These are phyloP conservation scores for Chalciporus sp. DNA, from an alignment of 1,284 basidiomycete genomes.

Conservation along the genomic window DNA sequence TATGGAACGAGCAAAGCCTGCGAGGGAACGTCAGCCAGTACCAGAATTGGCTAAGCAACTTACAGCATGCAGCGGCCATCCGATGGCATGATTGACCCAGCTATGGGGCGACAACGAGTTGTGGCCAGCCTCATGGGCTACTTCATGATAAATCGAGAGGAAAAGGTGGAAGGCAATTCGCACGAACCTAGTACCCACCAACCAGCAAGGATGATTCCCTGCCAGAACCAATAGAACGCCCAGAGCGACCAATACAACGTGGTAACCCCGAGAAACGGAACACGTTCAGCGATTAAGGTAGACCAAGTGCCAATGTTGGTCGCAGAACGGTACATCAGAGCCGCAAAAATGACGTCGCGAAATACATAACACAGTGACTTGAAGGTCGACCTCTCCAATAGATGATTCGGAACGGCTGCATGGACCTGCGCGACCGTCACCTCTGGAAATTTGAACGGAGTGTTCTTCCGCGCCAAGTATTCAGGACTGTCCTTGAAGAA, in stretches of 20 bases:
- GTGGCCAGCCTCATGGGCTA: neutral
- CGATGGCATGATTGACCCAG: neutral
- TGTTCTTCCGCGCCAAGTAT: slow-evolving; percentile 43
- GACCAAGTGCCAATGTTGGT: slow-evolving; percentile 56
- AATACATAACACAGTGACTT: slow-evolving; percentile 61
- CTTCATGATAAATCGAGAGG: too few species aligned
- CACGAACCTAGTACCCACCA: slow-evolving; percentile 50
- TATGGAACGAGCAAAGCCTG: neutral
- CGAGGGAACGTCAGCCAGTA: neutral
- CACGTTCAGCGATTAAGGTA: slow-evolving; percentile 32
- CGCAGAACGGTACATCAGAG: slow-evolving; percentile 61
- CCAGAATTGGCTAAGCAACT: neutral
- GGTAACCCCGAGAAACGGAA: slow-evolving; percentile 17
- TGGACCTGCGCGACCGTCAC: slow-evolving; percentile 43
- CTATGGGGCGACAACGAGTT: neutral
- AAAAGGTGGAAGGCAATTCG: neutral
- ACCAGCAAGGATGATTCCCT: slow-evolving; percentile 63
- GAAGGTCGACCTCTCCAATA: slow-evolving; percentile 68
- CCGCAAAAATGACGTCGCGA: slow-evolving; percentile 57
- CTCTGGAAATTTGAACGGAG: slow-evolving; percentile 44
- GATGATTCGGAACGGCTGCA: slow-evolving; percentile 57
- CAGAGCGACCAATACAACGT: slow-evolving; percentile 55
- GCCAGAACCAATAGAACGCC: slow-evolving; percentile 62
- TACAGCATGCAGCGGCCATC: neutral
- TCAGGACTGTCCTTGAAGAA: slow-evolving; percentile 44